A percentile compares a stretch with the other conserved stretches of the same genome.
Conservation (phyloP, 2,329 filamentous ascomycete genomes). For the Aureobasidium sp. region DNA sequence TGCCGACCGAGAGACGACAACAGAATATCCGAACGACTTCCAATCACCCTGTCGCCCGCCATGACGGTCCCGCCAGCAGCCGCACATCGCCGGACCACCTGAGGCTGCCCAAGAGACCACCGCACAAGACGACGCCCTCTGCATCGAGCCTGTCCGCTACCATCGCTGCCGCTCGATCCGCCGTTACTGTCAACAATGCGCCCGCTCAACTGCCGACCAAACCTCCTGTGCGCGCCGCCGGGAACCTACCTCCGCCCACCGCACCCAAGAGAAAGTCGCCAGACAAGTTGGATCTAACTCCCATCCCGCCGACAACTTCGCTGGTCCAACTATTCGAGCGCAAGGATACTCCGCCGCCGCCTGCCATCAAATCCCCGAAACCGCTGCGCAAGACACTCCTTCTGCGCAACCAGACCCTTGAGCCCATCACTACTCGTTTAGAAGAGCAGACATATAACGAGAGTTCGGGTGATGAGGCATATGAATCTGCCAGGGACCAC, state of each 20-base stretch:
- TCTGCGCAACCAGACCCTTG: slow-evolving; percentile 3
- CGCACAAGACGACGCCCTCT: slow-evolving; percentile 15
- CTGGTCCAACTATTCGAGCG: slow-evolving; percentile 65
- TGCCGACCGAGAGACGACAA: background rate
- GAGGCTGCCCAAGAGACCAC: background rate
- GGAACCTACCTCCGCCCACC: background rate
- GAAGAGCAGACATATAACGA: slow-evolving; percentile 15
- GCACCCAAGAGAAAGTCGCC: background rate
- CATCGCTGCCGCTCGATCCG: slow-evolving; percentile 23
- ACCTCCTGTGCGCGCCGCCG: background rate
- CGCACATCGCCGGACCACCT: background rate
- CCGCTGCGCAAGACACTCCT: slow-evolving; percentile 25
- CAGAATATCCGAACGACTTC: background rate
- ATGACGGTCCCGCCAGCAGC: slow-evolving; percentile 1
- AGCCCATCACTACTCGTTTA: slow-evolving; percentile 8
- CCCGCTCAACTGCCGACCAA: background rate
- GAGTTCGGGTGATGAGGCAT: slow-evolving; percentile 22
- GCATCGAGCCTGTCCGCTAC: slow-evolving; percentile 26
- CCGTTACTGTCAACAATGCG: slow-evolving; percentile 14
- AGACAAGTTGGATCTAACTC: slow-evolving; percentile 43
- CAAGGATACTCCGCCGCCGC: slow-evolving; percentile 23
- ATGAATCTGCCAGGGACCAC: slow-evolving; percentile 20
- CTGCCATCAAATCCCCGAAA: slow-evolving; percentile 32
- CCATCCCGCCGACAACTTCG: slow-evolving; percentile 56
- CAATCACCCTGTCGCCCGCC: background rate